phyloP scores from a whole-genome alignment of 441 rosid species.

The Capsella rubella region DNA sequence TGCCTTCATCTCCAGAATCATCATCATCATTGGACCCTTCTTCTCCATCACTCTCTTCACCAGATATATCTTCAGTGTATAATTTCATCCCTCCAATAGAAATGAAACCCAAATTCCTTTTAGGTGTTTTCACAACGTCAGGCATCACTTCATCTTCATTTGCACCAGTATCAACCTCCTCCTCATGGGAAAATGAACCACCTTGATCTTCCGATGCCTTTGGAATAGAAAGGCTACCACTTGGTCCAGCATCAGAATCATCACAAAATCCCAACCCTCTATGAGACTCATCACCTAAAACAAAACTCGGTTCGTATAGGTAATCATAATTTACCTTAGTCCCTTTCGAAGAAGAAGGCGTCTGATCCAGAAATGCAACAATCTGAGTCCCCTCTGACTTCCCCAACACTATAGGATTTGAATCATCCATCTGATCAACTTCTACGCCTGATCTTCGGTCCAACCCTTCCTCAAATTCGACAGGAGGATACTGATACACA shows the following conservation, averaged over 20 bases:
- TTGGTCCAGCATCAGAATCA: constrained; percentile 56
- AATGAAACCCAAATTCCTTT: constrained; percentile 63
- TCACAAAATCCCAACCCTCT: constrained; percentile 71
- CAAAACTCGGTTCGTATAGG: constrained; percentile 66
- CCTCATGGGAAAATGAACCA: constrained; percentile 45
- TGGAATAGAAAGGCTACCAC: constrained; percentile 53
- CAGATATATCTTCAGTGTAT: constrained; percentile 77
- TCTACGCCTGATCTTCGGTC: constrained; percentile 31
- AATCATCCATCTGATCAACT: constrained; percentile 37
- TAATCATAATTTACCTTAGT: constrained; percentile 52
- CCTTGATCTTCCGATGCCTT: constrained; percentile 53
- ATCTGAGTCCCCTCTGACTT: constrained; percentile 56
- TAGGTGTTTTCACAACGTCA: constrained; percentile 42
- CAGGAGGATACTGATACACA: constrained; percentile 61
- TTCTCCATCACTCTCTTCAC: constrained; percentile 56
- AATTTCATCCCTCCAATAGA: constrained; percentile 73
- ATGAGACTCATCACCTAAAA: constrained; percentile 65
- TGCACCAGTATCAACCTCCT: constrained; percentile 46
- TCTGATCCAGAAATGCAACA: constrained; percentile 69
- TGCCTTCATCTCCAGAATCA: constrained; percentile 53
- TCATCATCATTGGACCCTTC: constrained; percentile 39
- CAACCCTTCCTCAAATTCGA: constrained; percentile 51
- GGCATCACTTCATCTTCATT: constrained; percentile 52
- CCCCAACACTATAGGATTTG: constrained; percentile 54
- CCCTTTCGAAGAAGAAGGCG: constrained; percentile 50